Evolutionary conservation across 371 early-diverging fungal genomes (phyloP), one percentile per base, ranked within the genome.

Genomic region (Umbelopsis sp.): DNA sequence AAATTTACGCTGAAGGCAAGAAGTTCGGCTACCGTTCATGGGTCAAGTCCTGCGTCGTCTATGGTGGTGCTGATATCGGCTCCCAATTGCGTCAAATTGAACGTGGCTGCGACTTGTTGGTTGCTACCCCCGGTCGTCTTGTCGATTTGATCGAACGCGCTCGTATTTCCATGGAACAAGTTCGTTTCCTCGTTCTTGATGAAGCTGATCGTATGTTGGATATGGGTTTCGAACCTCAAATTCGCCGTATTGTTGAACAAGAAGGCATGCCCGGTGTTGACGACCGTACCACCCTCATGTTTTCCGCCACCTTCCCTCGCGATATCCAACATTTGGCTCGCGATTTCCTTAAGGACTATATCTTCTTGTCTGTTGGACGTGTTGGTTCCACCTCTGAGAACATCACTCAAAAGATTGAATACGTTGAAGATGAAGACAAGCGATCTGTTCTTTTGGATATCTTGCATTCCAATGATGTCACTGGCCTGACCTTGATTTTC

Each of bases 151-250:
- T 99, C 50, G 96, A 96, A 80, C 93, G 96, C 72, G 93, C 92
- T 25, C 86, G 89, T 66, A 84, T 97, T 64, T 91, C 92, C 48
- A 86, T 97, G 52, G 75, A 81, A 48, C 79, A 82, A 68, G 82
- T 96, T 71, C 80, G 87, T 68, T 96, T 91, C 76, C 84, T 99
- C 37, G 97, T 99, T 25, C 83, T 99, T 32, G 99, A 99, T 80
- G 99, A 99, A 81, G 99, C 99, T 64, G 99, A 99, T 85, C 92
- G 98, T 75, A 95, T 97, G 94, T 86, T 97, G 69, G 99, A 99
- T 79, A 98, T 97, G 97, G 99, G 99, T 74, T 99, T 99, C 86
- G 98, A 97, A 82, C 94, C 96, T 57, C 99, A 97, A 81, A 97
- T 99, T 74, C 87, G 98, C 71, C 92, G 93, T 50, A 94, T 98